Conservation (phyloP, 148 eudicot species). For the Silene latifolia region DNA sequence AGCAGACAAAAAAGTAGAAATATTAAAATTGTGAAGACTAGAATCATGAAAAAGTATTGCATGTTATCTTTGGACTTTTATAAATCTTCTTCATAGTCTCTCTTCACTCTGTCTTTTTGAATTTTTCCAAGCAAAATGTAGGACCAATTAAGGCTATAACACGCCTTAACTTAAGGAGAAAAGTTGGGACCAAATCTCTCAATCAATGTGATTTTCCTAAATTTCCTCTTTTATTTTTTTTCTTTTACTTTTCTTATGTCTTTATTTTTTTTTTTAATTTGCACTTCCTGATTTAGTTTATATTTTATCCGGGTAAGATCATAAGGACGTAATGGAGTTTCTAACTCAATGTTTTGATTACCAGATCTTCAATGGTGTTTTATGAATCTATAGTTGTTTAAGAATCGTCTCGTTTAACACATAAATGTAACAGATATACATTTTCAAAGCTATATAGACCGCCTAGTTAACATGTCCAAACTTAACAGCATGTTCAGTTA, state of each 20-base stretch:
- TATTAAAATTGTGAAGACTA: neutral
- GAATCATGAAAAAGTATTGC: constrained; percentile 8
- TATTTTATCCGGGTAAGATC: neutral
- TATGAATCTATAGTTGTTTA: too few relatives aligned
- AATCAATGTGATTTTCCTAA: constrained; percentile 26
- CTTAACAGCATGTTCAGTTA: too few relatives aligned
- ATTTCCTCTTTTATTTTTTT: constrained; percentile 14
- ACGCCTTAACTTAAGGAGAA: constrained; percentile 33
- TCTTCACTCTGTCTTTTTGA: constrained; percentile 14
- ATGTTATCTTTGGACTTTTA: constrained; percentile 18
- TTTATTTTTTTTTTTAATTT: neutral
- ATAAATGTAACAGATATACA: too few relatives aligned
- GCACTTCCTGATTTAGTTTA: neutral
- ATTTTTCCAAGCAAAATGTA: constrained; percentile 8
- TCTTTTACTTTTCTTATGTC: neutral
- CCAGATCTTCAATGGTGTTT: too few relatives aligned
- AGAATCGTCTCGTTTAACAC: too few relatives aligned
- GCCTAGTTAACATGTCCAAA: too few relatives aligned
- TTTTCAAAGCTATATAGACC: too few relatives aligned
- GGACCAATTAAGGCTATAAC: constrained; percentile 18
- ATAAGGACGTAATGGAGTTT: too few relatives aligned
- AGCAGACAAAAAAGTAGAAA: constrained; percentile 1
- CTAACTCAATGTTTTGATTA: too few relatives aligned
- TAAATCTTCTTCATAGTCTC: neutral
- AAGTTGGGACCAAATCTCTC: constrained; percentile 25